phyloP scores from a whole-genome alignment of 768 basidiomycete genomes.

The Tulasnella sp. region DNA sequence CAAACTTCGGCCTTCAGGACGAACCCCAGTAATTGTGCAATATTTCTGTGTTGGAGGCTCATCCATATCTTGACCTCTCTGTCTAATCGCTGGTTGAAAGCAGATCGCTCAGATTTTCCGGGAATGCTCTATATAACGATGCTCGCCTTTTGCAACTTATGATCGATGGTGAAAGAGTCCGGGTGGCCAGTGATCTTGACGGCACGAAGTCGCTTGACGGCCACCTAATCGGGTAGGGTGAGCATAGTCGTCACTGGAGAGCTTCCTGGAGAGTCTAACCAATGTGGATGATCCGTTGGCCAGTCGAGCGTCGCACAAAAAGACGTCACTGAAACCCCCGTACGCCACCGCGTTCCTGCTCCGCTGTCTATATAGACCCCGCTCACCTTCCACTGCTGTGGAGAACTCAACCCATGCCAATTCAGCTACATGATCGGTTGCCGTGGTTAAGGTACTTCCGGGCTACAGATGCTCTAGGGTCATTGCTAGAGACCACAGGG shows the following conservation, averaged over 20 bases:
- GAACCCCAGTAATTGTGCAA: neutral
- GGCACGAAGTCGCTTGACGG: neutral
- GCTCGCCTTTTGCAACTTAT: neutral
- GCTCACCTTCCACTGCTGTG: neutral
- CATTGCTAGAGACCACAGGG: too few species aligned
- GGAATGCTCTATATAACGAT: neutral
- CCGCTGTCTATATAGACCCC: neutral
- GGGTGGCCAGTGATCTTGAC: neutral
- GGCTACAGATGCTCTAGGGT: too few species aligned
- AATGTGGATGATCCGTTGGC: neutral
- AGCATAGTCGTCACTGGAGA: neutral
- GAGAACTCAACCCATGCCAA: neutral
- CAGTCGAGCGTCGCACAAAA: neutral
- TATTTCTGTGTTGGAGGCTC: neutral
- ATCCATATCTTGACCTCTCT: neutral
- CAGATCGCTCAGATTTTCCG: neutral
- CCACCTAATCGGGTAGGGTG: neutral
- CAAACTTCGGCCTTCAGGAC: neutral
- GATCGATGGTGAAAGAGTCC: neutral
- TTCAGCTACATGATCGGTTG: too few species aligned
- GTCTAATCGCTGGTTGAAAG: neutral
- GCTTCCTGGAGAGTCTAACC: neutral
- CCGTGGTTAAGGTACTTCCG: too few species aligned
- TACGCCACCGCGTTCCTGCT: neutral
- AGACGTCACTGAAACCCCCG: neutral